Percentiles rank a stretch among this genome's conserved stretches.
These are phyloP conservation scores for Rhododendron molle DNA, from an alignment of 148 eudicot genomes.

Conservation along the genomic window DNA sequence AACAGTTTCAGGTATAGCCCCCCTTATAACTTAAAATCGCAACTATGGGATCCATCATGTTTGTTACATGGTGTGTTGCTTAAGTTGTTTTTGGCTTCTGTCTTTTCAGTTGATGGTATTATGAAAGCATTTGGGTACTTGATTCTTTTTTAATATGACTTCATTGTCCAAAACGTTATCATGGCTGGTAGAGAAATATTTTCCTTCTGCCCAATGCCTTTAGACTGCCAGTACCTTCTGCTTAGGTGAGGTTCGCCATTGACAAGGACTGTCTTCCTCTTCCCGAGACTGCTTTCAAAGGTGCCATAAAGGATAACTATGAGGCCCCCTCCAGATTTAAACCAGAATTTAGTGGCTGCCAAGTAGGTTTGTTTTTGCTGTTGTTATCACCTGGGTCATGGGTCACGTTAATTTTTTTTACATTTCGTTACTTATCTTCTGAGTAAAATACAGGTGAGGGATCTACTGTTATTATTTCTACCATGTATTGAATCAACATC, in stretches of 20 bases:
- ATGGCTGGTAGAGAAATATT: too few species aligned
- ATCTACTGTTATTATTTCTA: slow-evolving; percentile 25
- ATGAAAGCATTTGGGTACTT: not conserved
- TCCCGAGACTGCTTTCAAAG: slow-evolving; percentile 48
- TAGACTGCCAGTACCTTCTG: not conserved
- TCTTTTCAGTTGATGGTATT: not conserved
- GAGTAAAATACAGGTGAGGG: slow-evolving; percentile 27
- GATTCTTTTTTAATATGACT: not conserved
- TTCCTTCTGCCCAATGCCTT: too few species aligned
- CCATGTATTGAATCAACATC: slow-evolving; percentile 21
- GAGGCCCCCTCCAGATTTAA: slow-evolving; percentile 39
- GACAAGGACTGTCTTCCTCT: slow-evolving; percentile 61
- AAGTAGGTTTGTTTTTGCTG: slow-evolving; percentile 28
- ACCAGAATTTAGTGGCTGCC: slow-evolving; percentile 47
- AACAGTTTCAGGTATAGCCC: not conserved
- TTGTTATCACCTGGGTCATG: not conserved
- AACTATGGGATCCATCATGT: too few species aligned
- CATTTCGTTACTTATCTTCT: not conserved
- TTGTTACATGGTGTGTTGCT: not conserved
- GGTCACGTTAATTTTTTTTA: not conserved
- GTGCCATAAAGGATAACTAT: slow-evolving; percentile 51
- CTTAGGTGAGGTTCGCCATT: slow-evolving; percentile 64
- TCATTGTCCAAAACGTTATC: too few species aligned
- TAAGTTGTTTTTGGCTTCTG: not conserved
- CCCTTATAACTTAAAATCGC: too few species aligned